Conservation (phyloP, 139 green algal species). For the Chlorella sp. region DNA sequence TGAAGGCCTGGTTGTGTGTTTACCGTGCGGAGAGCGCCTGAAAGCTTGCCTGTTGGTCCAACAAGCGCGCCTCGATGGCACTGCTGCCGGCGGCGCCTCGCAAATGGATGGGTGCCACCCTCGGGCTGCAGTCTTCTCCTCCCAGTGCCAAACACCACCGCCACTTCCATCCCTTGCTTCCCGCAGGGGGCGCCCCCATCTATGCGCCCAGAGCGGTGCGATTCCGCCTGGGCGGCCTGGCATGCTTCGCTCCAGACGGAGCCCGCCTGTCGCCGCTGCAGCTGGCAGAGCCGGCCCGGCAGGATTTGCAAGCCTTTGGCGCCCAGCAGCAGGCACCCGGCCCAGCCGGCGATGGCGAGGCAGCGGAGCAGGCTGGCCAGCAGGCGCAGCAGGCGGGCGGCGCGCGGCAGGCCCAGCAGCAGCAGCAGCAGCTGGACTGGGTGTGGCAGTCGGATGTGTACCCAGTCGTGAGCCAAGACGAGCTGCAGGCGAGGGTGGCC, state of each 20-base stretch:
- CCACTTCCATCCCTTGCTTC: not conserved
- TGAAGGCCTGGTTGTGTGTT: not conserved
- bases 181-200: constrained; percentile 35
- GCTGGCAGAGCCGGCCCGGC: not conserved
- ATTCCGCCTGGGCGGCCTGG: constrained; percentile 43
- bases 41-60: too few species aligned
- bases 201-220: constrained; percentile 41
- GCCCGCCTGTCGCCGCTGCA: not conserved
- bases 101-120: too few species aligned
- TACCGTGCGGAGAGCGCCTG: too few species aligned
- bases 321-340: not conserved
- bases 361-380: not conserved
- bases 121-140: too few species aligned
- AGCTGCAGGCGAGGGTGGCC: constrained; percentile 22
- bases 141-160: too few species aligned
- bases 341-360: not conserved
- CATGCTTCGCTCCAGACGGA: constrained; percentile 25
- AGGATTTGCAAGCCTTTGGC: not conserved
- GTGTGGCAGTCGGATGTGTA: constrained; percentile 19
- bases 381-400: not conserved
- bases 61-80: too few species aligned
- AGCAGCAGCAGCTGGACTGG: not conserved
- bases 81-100: too few species aligned
- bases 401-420: too few species aligned
- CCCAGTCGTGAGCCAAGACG: not conserved